Percentiles rank a stretch among this genome's conserved stretches.
phyloP scores from a whole-genome alignment of 208 protist genomes.

The Trypanosoma melophagium region DNA sequence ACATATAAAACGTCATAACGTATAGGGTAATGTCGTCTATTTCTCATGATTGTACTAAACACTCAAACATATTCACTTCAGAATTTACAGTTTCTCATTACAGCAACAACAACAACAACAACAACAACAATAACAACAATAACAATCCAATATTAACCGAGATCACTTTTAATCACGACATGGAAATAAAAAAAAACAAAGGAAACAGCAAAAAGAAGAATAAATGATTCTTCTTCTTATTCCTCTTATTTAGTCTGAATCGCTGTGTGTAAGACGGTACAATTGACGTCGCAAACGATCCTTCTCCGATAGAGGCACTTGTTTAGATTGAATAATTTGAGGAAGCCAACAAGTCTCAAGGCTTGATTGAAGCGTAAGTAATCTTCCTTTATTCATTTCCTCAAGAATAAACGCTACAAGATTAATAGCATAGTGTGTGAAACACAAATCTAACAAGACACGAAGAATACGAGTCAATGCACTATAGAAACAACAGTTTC shows the following conservation, averaged over 20 bases:
- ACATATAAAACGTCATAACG: not conserved
- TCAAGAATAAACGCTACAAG: slow-evolving; percentile 85
- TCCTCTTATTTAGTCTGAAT: slow-evolving; percentile 60
- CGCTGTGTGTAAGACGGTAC: slow-evolving; percentile 70
- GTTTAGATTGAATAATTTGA: slow-evolving; percentile 33
- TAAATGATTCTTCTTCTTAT: slow-evolving; percentile 7
- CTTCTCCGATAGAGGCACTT: slow-evolving; percentile 62
- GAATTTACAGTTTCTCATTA: no score
- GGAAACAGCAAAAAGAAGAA: slow-evolving; percentile 8
- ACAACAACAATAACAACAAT: no score
- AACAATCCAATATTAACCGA: no score
- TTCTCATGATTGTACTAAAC: no score
- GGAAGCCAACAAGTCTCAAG: slow-evolving; percentile 54
- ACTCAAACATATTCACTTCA: no score
- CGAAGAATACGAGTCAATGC: slow-evolving; percentile 57
- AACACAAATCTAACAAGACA: slow-evolving; percentile 67
- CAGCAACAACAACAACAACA: no score
- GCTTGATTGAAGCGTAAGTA: slow-evolving; percentile 46
- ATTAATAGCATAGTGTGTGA: slow-evolving; percentile 61
- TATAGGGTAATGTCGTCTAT: no score
- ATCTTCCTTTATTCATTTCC: slow-evolving; percentile 57
- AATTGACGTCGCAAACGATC: slow-evolving; percentile 50
- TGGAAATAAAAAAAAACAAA: slow-evolving; percentile 17
- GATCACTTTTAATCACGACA: no score
- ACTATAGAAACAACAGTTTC: slow-evolving; percentile 45